Base-by-base conservation (phyloP, 2,329 filamentous ascomycete species). In the Blumeriella jaapii region DNA sequence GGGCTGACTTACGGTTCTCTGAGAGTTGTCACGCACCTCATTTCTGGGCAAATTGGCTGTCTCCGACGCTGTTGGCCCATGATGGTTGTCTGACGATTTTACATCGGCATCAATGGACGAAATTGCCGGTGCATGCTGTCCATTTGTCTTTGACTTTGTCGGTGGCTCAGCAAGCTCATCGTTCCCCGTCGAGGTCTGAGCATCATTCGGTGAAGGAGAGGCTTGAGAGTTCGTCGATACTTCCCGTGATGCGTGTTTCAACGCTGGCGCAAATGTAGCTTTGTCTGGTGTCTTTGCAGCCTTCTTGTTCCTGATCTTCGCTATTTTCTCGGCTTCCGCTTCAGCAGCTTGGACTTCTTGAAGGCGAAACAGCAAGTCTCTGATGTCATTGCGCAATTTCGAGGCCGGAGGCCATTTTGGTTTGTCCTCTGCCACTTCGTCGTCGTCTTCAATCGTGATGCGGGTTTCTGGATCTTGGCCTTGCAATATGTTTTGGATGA, bases 401-500 rank as follows among this genome's bases (percentile, higher is more conserved):
- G 69, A 65, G 0, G 73, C 63, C 31, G 64, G 55, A 44, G 73
- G 60, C 13, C 55, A 55, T 4, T 33, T 30, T 23, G 31, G 24
- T 14, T 24, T 18, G 6, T 62, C 44, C 3, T 68, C 61, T 41
- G 65, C 69, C 73, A 0, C 55, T 48, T 11, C 24, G 6, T n/a
- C 12, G 9, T 13, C 11, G 13, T n/a, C 12, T 5, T 13, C 11
- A 12, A 27, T 27, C 4, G 25, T n/a, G 25, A 14, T 12, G 12
- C 15, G 25, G n/a, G 4, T 14, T 27, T 12, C n/a, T 9, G 25
- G 11, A 13, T 27, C 25, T 25, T 68, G 71, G n/a, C n/a, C n/a
- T 16, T 65, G 68, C 4, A 94, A 61, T 12, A 93, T 61, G 41
- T 71, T 77, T 13, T 61, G 61, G 11, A 82, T 65, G 46, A 93